Percentiles rank a stretch among this genome's conserved stretches.
Evolutionary conservation across 345 rosid species (phyloP).

Genomic region (Combretum micranthum): DNA sequence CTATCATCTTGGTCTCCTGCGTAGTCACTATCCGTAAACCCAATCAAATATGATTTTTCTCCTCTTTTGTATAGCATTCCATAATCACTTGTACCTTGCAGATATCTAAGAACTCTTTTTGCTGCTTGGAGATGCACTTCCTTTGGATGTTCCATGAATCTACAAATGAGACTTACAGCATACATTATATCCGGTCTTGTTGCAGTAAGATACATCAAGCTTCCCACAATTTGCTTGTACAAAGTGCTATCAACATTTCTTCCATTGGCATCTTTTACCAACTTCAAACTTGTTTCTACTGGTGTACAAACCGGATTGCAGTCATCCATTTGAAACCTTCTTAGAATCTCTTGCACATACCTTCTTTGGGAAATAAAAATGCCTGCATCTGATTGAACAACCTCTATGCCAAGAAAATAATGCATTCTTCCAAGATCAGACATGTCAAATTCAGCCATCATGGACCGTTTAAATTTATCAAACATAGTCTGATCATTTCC

Average conservation of each 20-base stretch:
- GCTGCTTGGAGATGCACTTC: not conserved
- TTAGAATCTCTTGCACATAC: conserved; percentile 3
- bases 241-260: not conserved
- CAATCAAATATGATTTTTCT: no score
- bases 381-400: not conserved
- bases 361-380: conserved; percentile 1
- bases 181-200: conserved; percentile 1
- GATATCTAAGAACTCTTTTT: conserved; percentile 3
- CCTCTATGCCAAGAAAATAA: conserved; percentile 12
- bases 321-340: conserved; percentile 1
- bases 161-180: not conserved
- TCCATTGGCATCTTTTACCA: not conserved
- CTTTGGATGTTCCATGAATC: not conserved
- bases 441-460: conserved; percentile 8
- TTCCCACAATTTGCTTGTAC: conserved; percentile 2
- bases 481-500: not conserved
- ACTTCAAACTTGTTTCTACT: not conserved
- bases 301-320: not conserved
- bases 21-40: no score
- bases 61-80: no score
- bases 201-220: conserved; percentile 6
- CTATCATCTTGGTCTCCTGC: no score
- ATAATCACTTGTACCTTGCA: not conserved
- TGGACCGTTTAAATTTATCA: not conserved
- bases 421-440: not conserved